Conservation (phyloP, 2,329 filamentous ascomycete genomes). For the Botrytis cinerea region DNA sequence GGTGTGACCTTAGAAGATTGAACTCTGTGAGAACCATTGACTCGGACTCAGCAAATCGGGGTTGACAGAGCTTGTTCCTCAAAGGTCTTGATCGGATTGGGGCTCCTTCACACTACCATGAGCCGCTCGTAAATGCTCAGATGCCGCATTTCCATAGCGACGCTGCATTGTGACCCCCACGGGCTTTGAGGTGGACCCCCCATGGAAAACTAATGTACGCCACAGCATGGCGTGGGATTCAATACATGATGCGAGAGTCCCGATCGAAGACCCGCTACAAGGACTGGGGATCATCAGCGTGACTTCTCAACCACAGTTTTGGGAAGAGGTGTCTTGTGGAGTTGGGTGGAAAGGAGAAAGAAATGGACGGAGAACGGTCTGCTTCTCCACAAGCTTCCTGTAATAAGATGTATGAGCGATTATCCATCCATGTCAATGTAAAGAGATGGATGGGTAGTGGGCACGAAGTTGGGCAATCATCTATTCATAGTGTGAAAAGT, state of each 20-base stretch:
- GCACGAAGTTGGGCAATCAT: conserved; percentile 3
- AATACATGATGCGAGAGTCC: conserved; percentile 18
- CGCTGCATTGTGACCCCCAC: conserved; percentile 11
- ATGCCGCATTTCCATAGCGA: conserved; percentile 1
- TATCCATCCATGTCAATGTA: conserved; percentile 4
- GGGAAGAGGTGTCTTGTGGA: not conserved
- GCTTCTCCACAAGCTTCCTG: not conserved
- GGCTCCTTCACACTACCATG: not conserved
- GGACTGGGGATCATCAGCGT: conserved; percentile 15
- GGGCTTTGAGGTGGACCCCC: conserved; percentile 6
- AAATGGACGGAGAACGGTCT: not conserved
- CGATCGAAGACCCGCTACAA: conserved; percentile 15
- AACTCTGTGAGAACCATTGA: not conserved
- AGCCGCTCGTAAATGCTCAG: conserved; percentile 9
- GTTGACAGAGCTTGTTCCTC: not conserved
- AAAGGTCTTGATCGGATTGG: not conserved
- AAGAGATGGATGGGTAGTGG: not conserved
- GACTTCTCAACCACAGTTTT: conserved; percentile 6
- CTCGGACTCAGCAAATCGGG: not conserved
- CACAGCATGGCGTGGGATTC: conserved; percentile 17
- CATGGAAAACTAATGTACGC: conserved; percentile 16
- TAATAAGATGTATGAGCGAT: not conserved
- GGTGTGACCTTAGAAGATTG: not conserved
- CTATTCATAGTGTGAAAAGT: not conserved
- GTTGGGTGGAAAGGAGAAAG: conserved; percentile 4